Percentiles rank a stretch among this genome's conserved stretches.
These are phyloP conservation scores for Scheffersomyces cryptocercus DNA, from an alignment of 1,139 yeast species.

Conservation along the genomic window DNA sequence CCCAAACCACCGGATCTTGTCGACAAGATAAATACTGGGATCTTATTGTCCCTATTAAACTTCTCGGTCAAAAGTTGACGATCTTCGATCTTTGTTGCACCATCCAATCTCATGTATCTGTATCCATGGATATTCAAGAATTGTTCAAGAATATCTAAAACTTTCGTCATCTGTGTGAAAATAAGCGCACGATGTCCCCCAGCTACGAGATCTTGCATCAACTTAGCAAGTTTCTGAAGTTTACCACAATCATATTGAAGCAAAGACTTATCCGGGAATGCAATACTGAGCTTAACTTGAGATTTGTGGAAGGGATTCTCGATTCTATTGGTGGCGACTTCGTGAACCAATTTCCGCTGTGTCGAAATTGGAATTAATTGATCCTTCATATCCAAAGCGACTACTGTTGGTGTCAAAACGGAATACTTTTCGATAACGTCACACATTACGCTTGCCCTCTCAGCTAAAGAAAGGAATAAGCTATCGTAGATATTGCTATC, in stretches of 20 bases:
- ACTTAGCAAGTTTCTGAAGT: conserved; percentile 74
- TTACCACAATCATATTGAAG: conserved; percentile 97
- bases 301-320: conserved; percentile 73
- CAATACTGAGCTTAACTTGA: conserved; percentile 86
- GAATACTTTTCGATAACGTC: conserved; percentile 73
- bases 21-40: conserved; percentile 89
- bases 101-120: conserved; percentile 92
- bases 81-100: conserved; percentile 96
- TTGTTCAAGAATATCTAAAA: conserved; percentile 88
- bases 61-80: conserved; percentile 92
- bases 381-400: conserved; percentile 72
- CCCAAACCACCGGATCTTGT: conserved; percentile 99
- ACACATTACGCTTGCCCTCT: conserved; percentile 44
- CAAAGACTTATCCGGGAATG: conserved; percentile 92
- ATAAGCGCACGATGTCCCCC: conserved; percentile 93
- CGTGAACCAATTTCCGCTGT: conserved; percentile 31
- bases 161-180: conserved; percentile 98
- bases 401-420: conserved; percentile 85
- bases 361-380: conserved; percentile 46
- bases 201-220: conserved; percentile 75
- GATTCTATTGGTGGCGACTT: conserved; percentile 42
- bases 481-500: conserved; percentile 29
- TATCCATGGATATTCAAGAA: conserved; percentile 94
- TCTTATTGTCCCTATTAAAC: conserved; percentile 81
- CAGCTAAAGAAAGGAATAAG: conserved; percentile 40